Percentiles rank a stretch among this genome's conserved stretches.
Evolutionary conservation across 768 basidiomycete genomes (phyloP).

Genomic region (Strobilomyces confusus): DNA sequence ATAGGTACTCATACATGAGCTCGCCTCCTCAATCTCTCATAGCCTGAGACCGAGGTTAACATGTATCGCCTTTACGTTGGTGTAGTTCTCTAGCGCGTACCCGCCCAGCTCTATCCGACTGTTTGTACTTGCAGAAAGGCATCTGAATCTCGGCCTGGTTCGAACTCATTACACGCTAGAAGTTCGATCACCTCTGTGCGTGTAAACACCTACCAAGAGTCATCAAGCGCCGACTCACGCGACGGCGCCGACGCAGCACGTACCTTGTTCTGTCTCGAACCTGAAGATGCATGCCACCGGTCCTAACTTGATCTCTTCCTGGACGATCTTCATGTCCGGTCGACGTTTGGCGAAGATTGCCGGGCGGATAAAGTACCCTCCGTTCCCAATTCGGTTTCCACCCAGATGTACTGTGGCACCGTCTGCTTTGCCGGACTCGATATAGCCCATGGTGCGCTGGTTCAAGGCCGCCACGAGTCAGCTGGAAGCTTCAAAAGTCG

Average conservation of each 20-base stretch:
- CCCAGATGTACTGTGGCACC: slow-evolving; percentile 5
- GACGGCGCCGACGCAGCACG: background rate
- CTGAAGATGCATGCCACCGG: slow-evolving; percentile 9
- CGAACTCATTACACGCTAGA: slow-evolving; percentile 2
- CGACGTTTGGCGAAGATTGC: slow-evolving; percentile 8
- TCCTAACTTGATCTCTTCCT: slow-evolving; percentile 10
- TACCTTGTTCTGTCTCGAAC: slow-evolving; percentile 6
- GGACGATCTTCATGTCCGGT: slow-evolving; percentile 12
- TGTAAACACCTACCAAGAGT: background rate
- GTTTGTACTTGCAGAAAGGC: slow-evolving; percentile 12
- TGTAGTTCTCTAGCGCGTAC: slow-evolving; percentile 12
- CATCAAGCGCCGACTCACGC: background rate
- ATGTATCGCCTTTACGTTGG: slow-evolving; percentile 8
- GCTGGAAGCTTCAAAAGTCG: too few species aligned
- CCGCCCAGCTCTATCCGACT: slow-evolving; percentile 9
- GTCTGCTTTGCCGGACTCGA: slow-evolving; percentile 3
- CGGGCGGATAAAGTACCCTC: slow-evolving; percentile 11
- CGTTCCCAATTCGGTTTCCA: slow-evolving; percentile 1
- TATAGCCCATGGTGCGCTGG: slow-evolving; percentile 13
- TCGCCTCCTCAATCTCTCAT: background rate
- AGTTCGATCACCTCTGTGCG: slow-evolving; percentile 5
- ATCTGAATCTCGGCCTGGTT: slow-evolving; percentile 7
- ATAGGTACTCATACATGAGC: background rate
- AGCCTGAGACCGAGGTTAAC: slow-evolving; percentile 6
- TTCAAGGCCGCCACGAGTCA: background rate